These are phyloP conservation scores for Pyropia yezoensis DNA, from an alignment of 23 red algal genomes.

Conservation along the genomic window DNA sequence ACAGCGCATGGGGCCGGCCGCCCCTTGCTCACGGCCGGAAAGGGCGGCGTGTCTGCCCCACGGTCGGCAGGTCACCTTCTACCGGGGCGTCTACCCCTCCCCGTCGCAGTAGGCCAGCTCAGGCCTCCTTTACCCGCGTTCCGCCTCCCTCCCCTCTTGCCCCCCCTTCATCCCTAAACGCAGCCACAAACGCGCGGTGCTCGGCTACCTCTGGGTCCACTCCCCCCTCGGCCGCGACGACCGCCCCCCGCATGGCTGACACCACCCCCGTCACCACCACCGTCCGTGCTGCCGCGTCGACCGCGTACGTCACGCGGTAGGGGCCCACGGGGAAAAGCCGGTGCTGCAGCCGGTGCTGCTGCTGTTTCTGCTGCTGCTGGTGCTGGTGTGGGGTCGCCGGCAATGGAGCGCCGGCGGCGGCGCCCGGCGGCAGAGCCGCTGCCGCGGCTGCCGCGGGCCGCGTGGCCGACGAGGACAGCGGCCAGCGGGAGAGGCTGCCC, in stretches of 20 bases:
- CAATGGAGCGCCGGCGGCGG: not conserved
- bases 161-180: not conserved
- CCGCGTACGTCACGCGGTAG: conserved; percentile 18
- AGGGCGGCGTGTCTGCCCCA: too few relatives aligned
- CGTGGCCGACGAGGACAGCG: not conserved
- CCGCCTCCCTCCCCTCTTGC: too few relatives aligned
- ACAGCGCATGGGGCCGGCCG: too few relatives aligned
- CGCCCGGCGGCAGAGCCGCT: not conserved
- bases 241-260: conserved; percentile 38
- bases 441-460: too few relatives aligned
- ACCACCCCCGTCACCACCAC: conserved; percentile 19
- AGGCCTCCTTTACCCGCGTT: too few relatives aligned
- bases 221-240: conserved; percentile 31
- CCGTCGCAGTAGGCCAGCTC: too few relatives aligned
- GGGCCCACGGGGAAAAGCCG: conserved; percentile 30
- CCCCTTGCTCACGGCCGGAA: too few relatives aligned
- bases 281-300: not conserved
- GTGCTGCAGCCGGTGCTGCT: too few relatives aligned
- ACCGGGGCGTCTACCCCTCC: too few relatives aligned
- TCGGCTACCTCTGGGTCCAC: conserved; percentile 32
- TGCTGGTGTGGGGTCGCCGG: too few relatives aligned
- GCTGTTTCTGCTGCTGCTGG: too few relatives aligned
- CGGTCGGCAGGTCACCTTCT: too few relatives aligned
- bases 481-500: not conserved
- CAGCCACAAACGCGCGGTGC: conserved; percentile 14